These are phyloP conservation scores for Saturnispora hagleri DNA, from an alignment of 805 yeast genomes.

Conservation along the genomic window DNA sequence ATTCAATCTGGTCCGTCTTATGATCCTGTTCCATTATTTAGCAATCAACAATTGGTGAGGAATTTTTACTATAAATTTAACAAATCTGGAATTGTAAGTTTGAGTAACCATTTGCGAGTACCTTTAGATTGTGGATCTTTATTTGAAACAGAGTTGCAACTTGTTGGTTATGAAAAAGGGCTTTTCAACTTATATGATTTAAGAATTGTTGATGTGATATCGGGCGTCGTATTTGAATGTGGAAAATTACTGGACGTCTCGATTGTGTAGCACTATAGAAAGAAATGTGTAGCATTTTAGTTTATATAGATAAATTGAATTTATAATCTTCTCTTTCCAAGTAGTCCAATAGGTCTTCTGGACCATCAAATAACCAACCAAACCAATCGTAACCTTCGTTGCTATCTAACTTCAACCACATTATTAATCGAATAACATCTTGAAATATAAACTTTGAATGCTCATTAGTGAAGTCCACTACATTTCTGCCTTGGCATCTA, in stretches of 20 bases:
- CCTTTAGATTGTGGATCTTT: slow-evolving; percentile 52
- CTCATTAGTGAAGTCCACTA: slow-evolving; percentile 8
- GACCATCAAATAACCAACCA: slow-evolving; percentile 24
- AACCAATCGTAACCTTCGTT: slow-evolving; percentile 18
- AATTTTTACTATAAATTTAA: slow-evolving; percentile 30
- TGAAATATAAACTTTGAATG: slow-evolving; percentile 15
- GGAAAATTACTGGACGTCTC: slow-evolving; percentile 63
- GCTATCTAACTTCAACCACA: slow-evolving; percentile 18
- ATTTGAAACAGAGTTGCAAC: slow-evolving; percentile 50
- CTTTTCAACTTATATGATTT: slow-evolving; percentile 55
- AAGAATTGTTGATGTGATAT: slow-evolving; percentile 49
- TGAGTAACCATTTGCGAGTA: slow-evolving; percentile 57
- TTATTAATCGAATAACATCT: slow-evolving; percentile 17
- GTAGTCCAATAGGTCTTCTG: slow-evolving; percentile 17
- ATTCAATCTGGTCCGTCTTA: slow-evolving; percentile 16
- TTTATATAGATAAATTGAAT: slow-evolving; percentile 1
- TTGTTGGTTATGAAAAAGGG: slow-evolving; percentile 59
- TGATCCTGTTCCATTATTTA: slow-evolving; percentile 25
- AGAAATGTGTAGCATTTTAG: not conserved
- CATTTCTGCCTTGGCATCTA: slow-evolving; percentile 16
- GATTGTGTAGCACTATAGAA: slow-evolving; percentile 29
- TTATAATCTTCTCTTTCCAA: slow-evolving; percentile 12
- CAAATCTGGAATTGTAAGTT: slow-evolving; percentile 49
- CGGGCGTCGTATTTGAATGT: slow-evolving; percentile 64
- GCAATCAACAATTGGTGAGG: slow-evolving; percentile 21